Base-by-base conservation (phyloP, 164 flowering plant species). In the Protea cynaroides region DNA sequence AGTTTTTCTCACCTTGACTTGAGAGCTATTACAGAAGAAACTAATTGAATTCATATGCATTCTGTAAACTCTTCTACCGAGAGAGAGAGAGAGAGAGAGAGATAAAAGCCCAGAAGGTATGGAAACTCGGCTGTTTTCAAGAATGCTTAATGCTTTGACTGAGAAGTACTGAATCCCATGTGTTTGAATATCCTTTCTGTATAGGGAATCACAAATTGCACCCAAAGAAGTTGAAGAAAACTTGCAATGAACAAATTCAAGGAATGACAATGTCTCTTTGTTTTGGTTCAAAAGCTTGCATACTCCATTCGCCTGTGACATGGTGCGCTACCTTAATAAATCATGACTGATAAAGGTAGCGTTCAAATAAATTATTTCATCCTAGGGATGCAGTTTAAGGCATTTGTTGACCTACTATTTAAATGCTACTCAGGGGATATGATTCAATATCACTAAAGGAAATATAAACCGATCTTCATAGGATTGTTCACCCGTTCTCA, bases 241-340 rank as follows among this genome's bases (percentile, higher is more conserved):
- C 69, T 76, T 81, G 84, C 97, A 90, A 72, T 86, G 78, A 60
- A 77, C 65, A 68, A 93, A 83, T 61, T 93, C 90, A 40, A 93
- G 73, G 25, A 86, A 80, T 37, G 65, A 76, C 68, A 93, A 66
- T 50, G 96, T 79, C 69, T 74, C 78, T 51, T 60, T 63, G 61
- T 81, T 85, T 76, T 87, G 94, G 40, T 53, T 66, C 72, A 93
- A 69, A 74, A 93, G 84, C 73, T 75, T 80, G 81, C 90, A 80
- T 25, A 77, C 77, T 68, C 83, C 94, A 66, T 83, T 80, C 67
- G 86, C 81, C 98, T 93, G 83, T 59, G 37, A 65, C 50, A 66
- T 62, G 46, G 18, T 14, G 18, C 25, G 46, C 9, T 36, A 23
- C 22, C 62, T 37, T 21, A 46, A 65, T 22, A 53, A 72, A 12